phyloP scores from a whole-genome alignment of 2,329 filamentous ascomycete species.

The Atkinsonella texensis region DNA sequence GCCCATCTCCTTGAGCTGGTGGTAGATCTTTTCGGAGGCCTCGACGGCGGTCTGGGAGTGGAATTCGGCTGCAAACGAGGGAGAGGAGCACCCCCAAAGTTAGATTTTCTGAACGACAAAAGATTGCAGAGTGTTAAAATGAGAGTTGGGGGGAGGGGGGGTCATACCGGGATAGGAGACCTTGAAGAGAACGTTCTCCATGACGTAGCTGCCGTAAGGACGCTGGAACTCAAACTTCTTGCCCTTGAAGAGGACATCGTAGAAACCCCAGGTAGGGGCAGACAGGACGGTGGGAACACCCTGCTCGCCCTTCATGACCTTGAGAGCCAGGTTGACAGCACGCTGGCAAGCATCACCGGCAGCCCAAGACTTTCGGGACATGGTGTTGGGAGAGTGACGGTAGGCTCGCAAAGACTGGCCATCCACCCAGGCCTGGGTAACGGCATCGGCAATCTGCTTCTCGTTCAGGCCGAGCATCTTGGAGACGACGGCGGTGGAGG shows the following conservation, averaged over 20 bases:
- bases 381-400: slow-evolving; percentile 95
- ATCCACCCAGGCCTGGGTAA: slow-evolving; percentile 96
- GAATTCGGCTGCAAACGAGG: slow-evolving; percentile 61
- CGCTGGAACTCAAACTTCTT: slow-evolving; percentile 95
- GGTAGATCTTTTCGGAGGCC: slow-evolving; percentile 78
- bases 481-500: slow-evolving; percentile 83
- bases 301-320: slow-evolving; percentile 82
- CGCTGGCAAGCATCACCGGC: slow-evolving; percentile 96
- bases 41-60: slow-evolving; percentile 98
- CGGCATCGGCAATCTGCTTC: slow-evolving; percentile 85
- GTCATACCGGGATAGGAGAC: slow-evolving; percentile 87
- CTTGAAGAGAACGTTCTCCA: slow-evolving; percentile 99
- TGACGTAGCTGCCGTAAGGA: slow-evolving; percentile 94
- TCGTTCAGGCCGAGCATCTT: slow-evolving; percentile 88
- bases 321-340: slow-evolving; percentile 81
- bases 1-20: slow-evolving; percentile 69
- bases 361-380: slow-evolving; percentile 99
- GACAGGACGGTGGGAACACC: slow-evolving; percentile 88
- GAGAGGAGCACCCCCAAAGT: background rate
- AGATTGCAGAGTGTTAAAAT: background rate
- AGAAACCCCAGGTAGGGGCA: slow-evolving; percentile 93
- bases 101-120: background rate
- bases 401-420: slow-evolving; percentile 94
- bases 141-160: background rate
- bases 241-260: slow-evolving; percentile 94